phyloP scores from a whole-genome alignment of 2,329 filamentous ascomycete species.

The Fusarium sp. region DNA sequence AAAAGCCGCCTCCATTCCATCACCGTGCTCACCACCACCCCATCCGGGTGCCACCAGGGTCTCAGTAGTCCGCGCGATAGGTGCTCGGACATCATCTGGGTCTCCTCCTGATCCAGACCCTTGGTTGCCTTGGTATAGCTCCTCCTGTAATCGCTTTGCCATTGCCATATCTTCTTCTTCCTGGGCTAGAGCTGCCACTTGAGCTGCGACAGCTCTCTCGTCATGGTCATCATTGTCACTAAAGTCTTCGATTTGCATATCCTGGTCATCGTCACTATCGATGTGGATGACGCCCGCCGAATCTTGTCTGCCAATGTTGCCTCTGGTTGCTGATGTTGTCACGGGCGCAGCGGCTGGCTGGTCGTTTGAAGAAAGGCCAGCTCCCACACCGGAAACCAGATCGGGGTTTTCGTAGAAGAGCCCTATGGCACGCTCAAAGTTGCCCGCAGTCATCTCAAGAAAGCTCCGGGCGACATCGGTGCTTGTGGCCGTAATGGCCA shows the following conservation, averaged over 20 bases:
- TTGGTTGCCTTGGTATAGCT: constrained; percentile 74
- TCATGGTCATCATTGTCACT: constrained; percentile 53
- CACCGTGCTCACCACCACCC: constrained; percentile 59
- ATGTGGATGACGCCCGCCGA: constrained; percentile 69
- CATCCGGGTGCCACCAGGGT: constrained; percentile 79
- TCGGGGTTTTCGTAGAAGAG: constrained; percentile 92
- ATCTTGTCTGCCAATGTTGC: constrained; percentile 47
- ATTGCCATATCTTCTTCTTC: constrained; percentile 93
- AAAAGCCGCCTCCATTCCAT: constrained; percentile 66
- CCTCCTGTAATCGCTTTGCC: constrained; percentile 89
- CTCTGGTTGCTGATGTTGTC: constrained; percentile 42
- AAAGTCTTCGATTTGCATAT: constrained; percentile 51
- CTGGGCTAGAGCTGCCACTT: constrained; percentile 58
- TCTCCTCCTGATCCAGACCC: constrained; percentile 47
- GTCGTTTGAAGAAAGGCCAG: constrained; percentile 42
- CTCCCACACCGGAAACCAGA: constrained; percentile 55
- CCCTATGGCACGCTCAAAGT: constrained; percentile 85
- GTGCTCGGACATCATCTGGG: constrained; percentile 79
- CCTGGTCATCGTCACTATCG: constrained; percentile 52
- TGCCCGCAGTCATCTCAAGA: constrained; percentile 83
- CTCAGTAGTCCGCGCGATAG: constrained; percentile 90
- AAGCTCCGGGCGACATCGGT: constrained; percentile 82
- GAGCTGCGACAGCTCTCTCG: constrained; percentile 52
- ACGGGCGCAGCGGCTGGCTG: constrained; percentile 2
- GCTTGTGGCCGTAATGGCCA: constrained; percentile 79